Conservation (phyloP, 176 grass and related monocot species). For the Hordeum marinum region DNA sequence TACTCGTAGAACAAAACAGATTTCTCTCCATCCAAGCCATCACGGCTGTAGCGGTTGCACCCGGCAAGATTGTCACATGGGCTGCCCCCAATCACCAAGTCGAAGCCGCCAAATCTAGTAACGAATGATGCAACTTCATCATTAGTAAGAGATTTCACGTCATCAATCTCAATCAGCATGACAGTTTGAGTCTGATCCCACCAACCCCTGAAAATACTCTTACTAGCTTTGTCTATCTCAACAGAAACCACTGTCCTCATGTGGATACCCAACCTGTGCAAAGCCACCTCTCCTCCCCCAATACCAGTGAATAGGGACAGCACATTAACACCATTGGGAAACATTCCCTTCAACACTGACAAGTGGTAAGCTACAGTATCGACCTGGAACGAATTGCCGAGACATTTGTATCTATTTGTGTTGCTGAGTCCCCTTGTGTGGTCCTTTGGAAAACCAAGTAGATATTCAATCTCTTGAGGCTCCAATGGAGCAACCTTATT, state of each 20-base stretch:
- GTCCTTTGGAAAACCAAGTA: constrained; percentile 64
- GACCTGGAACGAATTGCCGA: constrained; percentile 86
- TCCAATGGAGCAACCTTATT: constrained; percentile 66
- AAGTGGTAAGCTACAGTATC: constrained; percentile 76
- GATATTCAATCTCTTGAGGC: constrained; percentile 67
- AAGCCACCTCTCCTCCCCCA: constrained; percentile 80
- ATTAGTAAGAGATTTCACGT: constrained; percentile 37
- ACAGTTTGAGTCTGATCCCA: constrained; percentile 73
- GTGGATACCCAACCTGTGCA: constrained; percentile 58
- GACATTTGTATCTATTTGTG: constrained; percentile 53
- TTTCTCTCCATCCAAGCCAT: constrained; percentile 41
- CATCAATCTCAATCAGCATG: constrained; percentile 41
- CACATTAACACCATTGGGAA: constrained; percentile 55
- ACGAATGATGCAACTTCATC: constrained; percentile 30
- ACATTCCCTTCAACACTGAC: constrained; percentile 55
- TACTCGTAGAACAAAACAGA: constrained; percentile 70
- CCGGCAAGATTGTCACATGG: constrained; percentile 75
- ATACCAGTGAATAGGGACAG: constrained; percentile 80
- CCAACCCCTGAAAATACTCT: constrained; percentile 56
- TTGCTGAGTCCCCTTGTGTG: constrained; percentile 63
- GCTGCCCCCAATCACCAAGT: constrained; percentile 75
- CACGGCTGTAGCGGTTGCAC: constrained; percentile 40
- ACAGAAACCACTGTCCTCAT: constrained; percentile 61
- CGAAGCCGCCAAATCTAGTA: constrained; percentile 45
- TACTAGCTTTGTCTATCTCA: constrained; percentile 54